These are phyloP conservation scores for Pyrenochaeta sp. DNA, from an alignment of 2,329 filamentous ascomycete genomes.

Conservation along the genomic window DNA sequence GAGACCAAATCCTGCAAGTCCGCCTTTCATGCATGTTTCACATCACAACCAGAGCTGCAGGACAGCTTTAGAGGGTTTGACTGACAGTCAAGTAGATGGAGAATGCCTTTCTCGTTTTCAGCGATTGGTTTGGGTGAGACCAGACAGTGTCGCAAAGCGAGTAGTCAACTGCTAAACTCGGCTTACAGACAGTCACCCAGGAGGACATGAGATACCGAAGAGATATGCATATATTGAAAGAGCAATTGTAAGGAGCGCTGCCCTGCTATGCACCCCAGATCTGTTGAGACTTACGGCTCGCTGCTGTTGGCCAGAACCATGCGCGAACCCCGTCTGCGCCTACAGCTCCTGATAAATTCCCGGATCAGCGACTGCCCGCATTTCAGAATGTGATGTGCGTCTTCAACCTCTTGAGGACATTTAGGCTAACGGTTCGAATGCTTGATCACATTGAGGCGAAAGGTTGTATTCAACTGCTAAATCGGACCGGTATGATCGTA, in stretches of 20 bases:
- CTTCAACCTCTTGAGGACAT: background rate
- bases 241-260: slow-evolving; percentile 12
- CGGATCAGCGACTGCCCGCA: slow-evolving; percentile 9
- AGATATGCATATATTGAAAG: slow-evolving; percentile 5
- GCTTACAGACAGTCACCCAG: background rate
- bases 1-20: slow-evolving; percentile 1
- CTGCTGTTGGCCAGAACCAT: slow-evolving; percentile 9
- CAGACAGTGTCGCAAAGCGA: slow-evolving; percentile 1
- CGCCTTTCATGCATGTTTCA: slow-evolving; percentile 5
- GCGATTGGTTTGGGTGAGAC: slow-evolving; percentile 1
- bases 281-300: slow-evolving; percentile 17
- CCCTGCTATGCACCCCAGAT: slow-evolving; percentile 26
- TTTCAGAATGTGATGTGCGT: background rate
- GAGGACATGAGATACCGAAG: slow-evolving; percentile 2
- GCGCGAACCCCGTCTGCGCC: background rate
- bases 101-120: background rate
- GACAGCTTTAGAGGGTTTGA: background rate
- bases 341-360: slow-evolving; percentile 3
- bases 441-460: slow-evolving; percentile 5
- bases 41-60: background rate
- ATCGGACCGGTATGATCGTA: slow-evolving; percentile 46
- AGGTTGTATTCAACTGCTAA: slow-evolving; percentile 33
- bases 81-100: background rate
- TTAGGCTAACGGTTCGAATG: slow-evolving; percentile 9
- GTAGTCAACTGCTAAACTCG: slow-evolving; percentile 1